Evolutionary conservation across 2,329 filamentous ascomycete genomes (phyloP).

Genomic region (Pestalotiopsis fici): DNA sequence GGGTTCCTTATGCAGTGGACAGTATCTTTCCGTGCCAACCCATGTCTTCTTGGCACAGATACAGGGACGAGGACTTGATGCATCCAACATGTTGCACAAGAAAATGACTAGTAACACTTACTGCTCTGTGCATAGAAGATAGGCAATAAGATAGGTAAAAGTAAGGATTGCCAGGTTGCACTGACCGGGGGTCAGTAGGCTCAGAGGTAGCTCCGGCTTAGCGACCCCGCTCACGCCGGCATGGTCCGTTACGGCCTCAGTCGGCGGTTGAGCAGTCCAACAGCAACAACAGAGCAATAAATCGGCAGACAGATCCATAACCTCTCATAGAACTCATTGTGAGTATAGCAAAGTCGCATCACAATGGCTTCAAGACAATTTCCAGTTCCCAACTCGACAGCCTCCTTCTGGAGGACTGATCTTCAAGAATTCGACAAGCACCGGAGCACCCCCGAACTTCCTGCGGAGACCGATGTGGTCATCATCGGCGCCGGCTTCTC

Average conservation of each 20-base stretch:
- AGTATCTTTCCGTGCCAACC: background rate
- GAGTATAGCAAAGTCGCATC: background rate
- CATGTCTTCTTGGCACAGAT: background rate
- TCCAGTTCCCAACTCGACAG: conserved; percentile 2
- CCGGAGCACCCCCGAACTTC: conserved; percentile 12
- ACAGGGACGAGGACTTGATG: background rate
- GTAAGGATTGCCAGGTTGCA: background rate
- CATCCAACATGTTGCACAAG: background rate
- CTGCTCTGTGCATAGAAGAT: background rate
- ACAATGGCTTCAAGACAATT: background rate
- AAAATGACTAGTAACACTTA: background rate
- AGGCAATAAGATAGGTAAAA: background rate
- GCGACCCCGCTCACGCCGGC: background rate
- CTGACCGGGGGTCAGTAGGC: background rate
- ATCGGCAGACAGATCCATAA: background rate
- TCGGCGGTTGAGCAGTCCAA: background rate
- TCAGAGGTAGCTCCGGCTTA: background rate
- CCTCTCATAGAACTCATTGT: background rate
- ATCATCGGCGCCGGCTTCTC: conserved; percentile 24
- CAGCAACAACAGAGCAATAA: background rate
- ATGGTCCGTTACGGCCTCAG: background rate
- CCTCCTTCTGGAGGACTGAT: background rate
- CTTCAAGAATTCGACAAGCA: conserved; percentile 3
- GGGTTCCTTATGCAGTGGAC: background rate
- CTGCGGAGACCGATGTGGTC: conserved; percentile 18